phyloP scores from a whole-genome alignment of 1,284 basidiomycete genomes.

The Bondarzewia mesenterica region DNA sequence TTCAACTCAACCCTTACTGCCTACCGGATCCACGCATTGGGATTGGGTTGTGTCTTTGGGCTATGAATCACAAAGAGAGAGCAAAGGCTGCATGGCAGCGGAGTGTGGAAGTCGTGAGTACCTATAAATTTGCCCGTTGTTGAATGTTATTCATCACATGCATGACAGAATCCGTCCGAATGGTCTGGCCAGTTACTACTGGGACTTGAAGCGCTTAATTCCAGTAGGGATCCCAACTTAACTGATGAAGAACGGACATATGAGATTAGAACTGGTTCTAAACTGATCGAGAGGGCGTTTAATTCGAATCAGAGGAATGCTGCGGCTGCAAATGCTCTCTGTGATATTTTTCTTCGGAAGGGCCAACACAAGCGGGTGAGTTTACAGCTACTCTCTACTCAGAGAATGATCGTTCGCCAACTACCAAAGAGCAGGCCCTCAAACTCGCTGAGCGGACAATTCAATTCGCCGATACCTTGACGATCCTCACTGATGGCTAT shows the following conservation, averaged over 20 bases:
- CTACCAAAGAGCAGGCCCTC: constrained; percentile 67
- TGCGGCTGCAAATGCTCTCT: constrained; percentile 71
- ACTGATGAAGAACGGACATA: constrained; percentile 53
- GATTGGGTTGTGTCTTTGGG: constrained; percentile 88
- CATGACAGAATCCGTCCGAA: constrained; percentile 59
- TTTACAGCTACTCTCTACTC: not conserved
- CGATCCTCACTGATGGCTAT: constrained; percentile 73
- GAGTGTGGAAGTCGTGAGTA: constrained; percentile 70
- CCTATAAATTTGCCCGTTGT: not conserved
- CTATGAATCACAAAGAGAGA: constrained; percentile 70
- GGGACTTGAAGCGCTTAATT: constrained; percentile 79
- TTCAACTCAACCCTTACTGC: constrained; percentile 69
- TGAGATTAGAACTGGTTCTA: constrained; percentile 53
- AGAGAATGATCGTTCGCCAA: too few species aligned
- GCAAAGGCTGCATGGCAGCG: constrained; percentile 86
- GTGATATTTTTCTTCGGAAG: constrained; percentile 66
- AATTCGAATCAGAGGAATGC: constrained; percentile 70
- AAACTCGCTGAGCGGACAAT: constrained; percentile 91
- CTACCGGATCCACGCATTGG: constrained; percentile 88
- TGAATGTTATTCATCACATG: constrained; percentile 6
- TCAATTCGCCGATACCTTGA: constrained; percentile 84
- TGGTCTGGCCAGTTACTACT: constrained; percentile 75
- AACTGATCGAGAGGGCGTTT: constrained; percentile 65
- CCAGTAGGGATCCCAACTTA: constrained; percentile 58
- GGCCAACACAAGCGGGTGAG: constrained; percentile 46